Evolutionary conservation across 2,329 filamentous ascomycete species (phyloP), one percentile per base, ranked within the genome.

Genomic region (Trichoderma breve): DNA sequence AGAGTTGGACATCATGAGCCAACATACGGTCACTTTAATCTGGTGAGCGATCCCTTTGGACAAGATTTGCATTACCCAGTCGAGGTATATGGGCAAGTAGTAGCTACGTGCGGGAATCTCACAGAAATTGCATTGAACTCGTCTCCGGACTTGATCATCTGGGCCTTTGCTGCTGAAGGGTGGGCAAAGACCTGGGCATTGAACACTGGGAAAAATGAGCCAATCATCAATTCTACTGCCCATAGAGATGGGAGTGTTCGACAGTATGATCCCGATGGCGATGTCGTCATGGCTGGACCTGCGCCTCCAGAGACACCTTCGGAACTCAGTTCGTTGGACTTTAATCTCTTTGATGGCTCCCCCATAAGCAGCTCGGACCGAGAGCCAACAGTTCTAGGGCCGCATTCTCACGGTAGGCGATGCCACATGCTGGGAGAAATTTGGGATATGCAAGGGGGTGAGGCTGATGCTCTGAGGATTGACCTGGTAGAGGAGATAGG

Each of bases 401-500:
- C 28, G 15, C 24, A 36, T 4, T 70, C 28, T 15, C 39, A 18
- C 5, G 67, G 57, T 14, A 70, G 51, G 39, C 61, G 67, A 28
- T 58, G 43, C 4, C 67, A 36, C 21, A 21, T 73, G 18, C 58
- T 63, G n/a, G 64, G 60, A 30, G 62, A 71, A 51, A 64, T 69
- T n/a, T 55, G 64, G 70, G 26, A 73, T 60, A 61, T 72, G 67
- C 65, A 70, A 39, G 70, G 74, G 26, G 64, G 73, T 51, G 74
- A 74, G 73, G 77, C 74, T 47, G 75, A 76, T 32, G 77, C 73
- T 15, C 71, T 78, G 32, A 77, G 74, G 47, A 73, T 78, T 66
- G 79, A 80, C 72, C 71, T 82, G 53, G 78, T 82, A 15, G 81
- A 81, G 72, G 79, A 82, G 65, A 67, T 80, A 26, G 78, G 75